These are phyloP conservation scores for Scedosporium aurantiacum DNA, from an alignment of 2,329 filamentous ascomycete genomes.

Conservation along the genomic window DNA sequence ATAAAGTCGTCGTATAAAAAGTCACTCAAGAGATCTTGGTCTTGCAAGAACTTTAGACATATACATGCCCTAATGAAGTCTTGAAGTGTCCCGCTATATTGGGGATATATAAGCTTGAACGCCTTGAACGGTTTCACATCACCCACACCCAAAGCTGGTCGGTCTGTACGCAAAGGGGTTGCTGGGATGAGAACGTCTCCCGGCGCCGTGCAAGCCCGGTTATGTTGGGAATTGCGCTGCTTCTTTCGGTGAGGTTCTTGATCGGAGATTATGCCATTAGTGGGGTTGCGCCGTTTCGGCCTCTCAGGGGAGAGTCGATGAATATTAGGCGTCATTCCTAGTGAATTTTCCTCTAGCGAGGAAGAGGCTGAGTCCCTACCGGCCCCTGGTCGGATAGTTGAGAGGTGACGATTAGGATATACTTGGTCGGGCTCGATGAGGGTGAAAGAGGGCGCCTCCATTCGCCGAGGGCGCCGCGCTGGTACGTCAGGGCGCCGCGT, in stretches of 20 bases:
- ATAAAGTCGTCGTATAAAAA: slow-evolving; percentile 45
- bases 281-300: not conserved
- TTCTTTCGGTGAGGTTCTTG: not conserved
- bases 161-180: not conserved
- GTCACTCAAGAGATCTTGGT: slow-evolving; percentile 23
- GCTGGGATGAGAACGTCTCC: not conserved
- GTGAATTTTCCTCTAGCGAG: not conserved
- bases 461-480: slow-evolving; percentile 1
- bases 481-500: not conserved
- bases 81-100: slow-evolving; percentile 24
- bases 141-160: not conserved
- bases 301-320: not conserved
- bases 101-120: slow-evolving; percentile 32
- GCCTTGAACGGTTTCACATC: slow-evolving; percentile 20
- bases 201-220: not conserved
- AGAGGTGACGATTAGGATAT: not conserved
- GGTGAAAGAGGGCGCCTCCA: not conserved
- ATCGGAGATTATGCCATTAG: not conserved
- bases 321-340: not conserved
- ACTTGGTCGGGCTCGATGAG: not conserved
- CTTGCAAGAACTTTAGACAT: slow-evolving; percentile 27
- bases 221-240: not conserved
- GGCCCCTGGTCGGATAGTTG: not conserved
- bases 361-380: not conserved
- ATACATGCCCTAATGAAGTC: slow-evolving; percentile 35